phyloP scores from a whole-genome alignment of 176 grass and related monocot genomes.

The Cenchrus fungigraminus region DNA sequence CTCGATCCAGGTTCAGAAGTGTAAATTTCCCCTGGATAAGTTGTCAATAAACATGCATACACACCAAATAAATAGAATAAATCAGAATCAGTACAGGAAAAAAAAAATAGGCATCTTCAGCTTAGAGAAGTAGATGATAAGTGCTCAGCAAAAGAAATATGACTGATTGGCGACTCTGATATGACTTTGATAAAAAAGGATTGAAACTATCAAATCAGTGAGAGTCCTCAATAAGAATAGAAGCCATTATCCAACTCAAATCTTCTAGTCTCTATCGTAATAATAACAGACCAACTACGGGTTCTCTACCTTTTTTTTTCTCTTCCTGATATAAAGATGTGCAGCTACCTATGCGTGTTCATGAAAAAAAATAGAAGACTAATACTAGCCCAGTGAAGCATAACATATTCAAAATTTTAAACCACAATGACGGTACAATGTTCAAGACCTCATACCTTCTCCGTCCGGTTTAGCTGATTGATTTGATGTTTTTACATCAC shows the following conservation, averaged over 20 bases:
- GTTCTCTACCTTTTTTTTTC: no score
- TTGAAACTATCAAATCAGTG: conserved; percentile 15
- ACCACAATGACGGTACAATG: conserved; percentile 12
- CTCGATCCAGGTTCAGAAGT: conserved; percentile 25
- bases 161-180: background rate
- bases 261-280: background rate
- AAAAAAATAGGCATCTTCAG: conserved; percentile 22
- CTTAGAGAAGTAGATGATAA: conserved; percentile 21
- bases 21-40: background rate
- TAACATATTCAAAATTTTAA: background rate
- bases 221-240: conserved; percentile 23
- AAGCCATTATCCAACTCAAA: background rate
- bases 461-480: conserved; percentile 44
- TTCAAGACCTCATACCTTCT: conserved; percentile 46
- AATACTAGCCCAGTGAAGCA: conserved; percentile 12
- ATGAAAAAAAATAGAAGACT: background rate
- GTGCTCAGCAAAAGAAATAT: conserved; percentile 16
- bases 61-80: conserved; percentile 35
- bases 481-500: conserved; percentile 40
- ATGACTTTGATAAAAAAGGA: background rate
- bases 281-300: conserved; percentile 17
- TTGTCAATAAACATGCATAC: conserved; percentile 1
- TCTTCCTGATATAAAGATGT: no score
- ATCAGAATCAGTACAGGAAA: background rate
- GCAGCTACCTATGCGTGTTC: no score